Conservation (phyloP, 2,329 filamentous ascomycete species). For the Fusarium sambucinum region DNA sequence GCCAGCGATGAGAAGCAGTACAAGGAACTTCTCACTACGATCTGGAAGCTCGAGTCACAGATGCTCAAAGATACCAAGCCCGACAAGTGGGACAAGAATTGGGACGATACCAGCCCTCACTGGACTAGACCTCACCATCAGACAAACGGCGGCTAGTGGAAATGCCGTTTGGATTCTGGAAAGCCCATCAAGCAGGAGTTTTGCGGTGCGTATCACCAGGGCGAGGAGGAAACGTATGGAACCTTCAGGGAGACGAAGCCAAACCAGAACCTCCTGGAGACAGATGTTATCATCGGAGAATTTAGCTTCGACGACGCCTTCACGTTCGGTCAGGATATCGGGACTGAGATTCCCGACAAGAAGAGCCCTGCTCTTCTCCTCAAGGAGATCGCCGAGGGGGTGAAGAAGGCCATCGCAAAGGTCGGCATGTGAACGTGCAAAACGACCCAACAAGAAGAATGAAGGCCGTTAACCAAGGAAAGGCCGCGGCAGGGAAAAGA, state of each 20-base stretch:
- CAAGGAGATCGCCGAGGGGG: conserved; percentile 17
- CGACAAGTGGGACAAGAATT: conserved; percentile 40
- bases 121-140: conserved; percentile 38
- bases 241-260: background rate
- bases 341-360: background rate
- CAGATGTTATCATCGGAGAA: conserved; percentile 20
- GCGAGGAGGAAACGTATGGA: background rate
- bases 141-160: conserved; percentile 47
- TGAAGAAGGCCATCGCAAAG: conserved; percentile 35
- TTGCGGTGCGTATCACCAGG: conserved; percentile 32
- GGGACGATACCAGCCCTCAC: conserved; percentile 30
- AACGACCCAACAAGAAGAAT: background rate
- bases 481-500: no score
- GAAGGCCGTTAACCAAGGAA: background rate
- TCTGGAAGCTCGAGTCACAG: conserved; percentile 33
- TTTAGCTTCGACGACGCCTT: conserved; percentile 2
- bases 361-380: conserved; percentile 17
- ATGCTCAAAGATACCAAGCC: conserved; percentile 4
- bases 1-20: conserved; percentile 23
- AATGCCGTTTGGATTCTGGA: conserved; percentile 43
- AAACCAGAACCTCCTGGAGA: background rate
- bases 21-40: conserved; percentile 32
- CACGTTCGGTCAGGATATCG: background rate
- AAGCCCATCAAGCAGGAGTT: conserved; percentile 31
- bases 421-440: conserved; percentile 11